A percentile compares a stretch with the other conserved stretches of the same genome.
These are phyloP conservation scores for Penicillium thymicola DNA, from an alignment of 2,329 filamentous ascomycete species.

Conservation along the genomic window DNA sequence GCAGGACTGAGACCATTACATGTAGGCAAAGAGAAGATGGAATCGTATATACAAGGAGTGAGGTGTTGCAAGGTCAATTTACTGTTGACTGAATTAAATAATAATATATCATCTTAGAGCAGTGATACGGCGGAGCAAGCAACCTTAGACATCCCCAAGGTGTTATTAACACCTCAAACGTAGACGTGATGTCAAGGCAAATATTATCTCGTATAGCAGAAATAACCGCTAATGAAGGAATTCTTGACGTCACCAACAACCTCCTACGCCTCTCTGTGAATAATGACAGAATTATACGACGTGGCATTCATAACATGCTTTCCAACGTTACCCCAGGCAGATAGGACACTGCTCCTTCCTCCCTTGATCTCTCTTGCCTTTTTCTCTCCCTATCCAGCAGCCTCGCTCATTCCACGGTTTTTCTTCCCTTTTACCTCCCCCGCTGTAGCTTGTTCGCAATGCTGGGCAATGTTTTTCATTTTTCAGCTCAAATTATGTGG, in stretches of 20 bases:
- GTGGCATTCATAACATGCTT: neutral
- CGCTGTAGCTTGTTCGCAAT: too few species aligned
- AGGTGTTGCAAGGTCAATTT: too few species aligned
- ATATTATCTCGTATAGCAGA: neutral
- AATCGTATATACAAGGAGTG: too few species aligned
- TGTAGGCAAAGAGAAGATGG: too few species aligned
- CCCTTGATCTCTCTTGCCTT: neutral
- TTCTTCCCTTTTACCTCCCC: too few species aligned
- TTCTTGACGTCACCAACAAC: neutral
- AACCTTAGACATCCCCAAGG: neutral
- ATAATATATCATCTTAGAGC: neutral
- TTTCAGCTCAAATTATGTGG: too few species aligned
- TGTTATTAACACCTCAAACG: neutral
- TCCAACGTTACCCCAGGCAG: neutral
- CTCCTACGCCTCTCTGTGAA: neutral
- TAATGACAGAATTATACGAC: neutral
- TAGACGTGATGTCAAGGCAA: neutral
- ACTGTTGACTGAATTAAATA: neutral
- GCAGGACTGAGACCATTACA: too few species aligned
- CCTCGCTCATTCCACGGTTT: too few species aligned
- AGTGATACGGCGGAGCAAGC: neutral
- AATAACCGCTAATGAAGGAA: neutral
- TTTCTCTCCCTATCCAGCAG: neutral
- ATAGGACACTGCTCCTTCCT: neutral
- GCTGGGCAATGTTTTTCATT: too few species aligned